A percentile compares a stretch with the other conserved stretches of the same genome.
Conservation (phyloP, 805 yeast genomes). For the Candida lessepsii region DNA sequence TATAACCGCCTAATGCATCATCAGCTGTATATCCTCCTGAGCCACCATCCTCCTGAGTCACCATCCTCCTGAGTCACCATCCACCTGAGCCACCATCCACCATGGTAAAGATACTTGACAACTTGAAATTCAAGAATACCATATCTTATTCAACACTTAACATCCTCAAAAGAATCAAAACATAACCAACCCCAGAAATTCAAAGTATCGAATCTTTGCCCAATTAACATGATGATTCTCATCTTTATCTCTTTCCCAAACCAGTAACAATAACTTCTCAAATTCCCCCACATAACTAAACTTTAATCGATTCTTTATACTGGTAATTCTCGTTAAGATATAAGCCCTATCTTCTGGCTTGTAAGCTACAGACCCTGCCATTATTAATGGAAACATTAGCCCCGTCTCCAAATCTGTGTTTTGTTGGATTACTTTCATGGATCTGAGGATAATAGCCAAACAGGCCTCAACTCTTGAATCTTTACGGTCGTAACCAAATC, state of each 20-base stretch:
- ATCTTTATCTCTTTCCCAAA: conserved; percentile 23
- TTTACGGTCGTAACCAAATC: conserved; percentile 25
- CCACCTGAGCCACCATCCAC: too few species aligned
- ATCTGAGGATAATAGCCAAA: conserved; percentile 21
- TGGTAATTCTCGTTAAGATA: conserved; percentile 18
- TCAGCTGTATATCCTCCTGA: too few species aligned
- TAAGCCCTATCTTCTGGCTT: conserved; percentile 19
- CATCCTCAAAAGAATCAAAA: conserved; percentile 19
- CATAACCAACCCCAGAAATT: conserved; percentile 30
- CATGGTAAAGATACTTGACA: too few species aligned
- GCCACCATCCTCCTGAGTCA: too few species aligned
- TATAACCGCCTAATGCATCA: too few species aligned
- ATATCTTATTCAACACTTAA: too few species aligned
- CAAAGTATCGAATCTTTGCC: conserved; percentile 28
- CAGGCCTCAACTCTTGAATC: conserved; percentile 24
- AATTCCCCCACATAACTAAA: conserved; percentile 26
- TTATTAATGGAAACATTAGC: conserved; percentile 24
- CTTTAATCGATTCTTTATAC: conserved; percentile 19
- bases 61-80: too few species aligned
- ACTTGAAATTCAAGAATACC: too few species aligned
- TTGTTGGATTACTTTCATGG: conserved; percentile 18
- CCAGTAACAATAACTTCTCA: conserved; percentile 20
- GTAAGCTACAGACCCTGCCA: conserved; percentile 28
- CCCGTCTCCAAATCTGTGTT: conserved; percentile 25
- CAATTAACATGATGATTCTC: conserved; percentile 26